Evolutionary conservation across 129 eudicot genomes (phyloP).

Genomic region (Scalesia atractyloides): DNA sequence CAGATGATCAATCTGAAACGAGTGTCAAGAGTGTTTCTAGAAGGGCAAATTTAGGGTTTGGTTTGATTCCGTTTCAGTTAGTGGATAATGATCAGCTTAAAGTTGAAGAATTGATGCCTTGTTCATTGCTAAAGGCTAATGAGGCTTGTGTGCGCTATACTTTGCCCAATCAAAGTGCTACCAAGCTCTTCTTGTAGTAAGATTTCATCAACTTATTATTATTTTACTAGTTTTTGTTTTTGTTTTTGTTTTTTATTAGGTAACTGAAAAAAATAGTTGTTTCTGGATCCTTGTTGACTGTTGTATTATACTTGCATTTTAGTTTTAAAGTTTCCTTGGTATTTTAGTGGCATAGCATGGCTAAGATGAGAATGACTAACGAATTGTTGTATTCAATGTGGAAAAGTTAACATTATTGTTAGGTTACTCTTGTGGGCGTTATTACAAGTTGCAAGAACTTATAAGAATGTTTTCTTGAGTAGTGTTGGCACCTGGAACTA

Average conservation of each 20-base stretch:
- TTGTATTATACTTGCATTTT: neutral
- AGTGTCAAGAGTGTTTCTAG: constrained; percentile 57
- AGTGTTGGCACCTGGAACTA: neutral
- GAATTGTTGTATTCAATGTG: neutral
- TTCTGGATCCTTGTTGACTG: neutral
- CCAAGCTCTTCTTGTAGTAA: constrained; percentile 56
- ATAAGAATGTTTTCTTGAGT: neutral
- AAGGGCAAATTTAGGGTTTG: constrained; percentile 59
- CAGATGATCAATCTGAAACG: constrained; percentile 46
- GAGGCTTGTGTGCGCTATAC: constrained; percentile 74
- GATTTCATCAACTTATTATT: constrained; percentile 17
- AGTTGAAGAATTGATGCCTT: constrained; percentile 26
- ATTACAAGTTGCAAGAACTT: constrained; percentile 12
- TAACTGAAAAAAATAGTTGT: neutral
- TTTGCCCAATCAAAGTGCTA: constrained; percentile 54
- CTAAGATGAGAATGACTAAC: neutral
- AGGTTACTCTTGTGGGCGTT: neutral
- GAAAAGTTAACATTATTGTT: too few species aligned
- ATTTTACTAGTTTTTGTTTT: neutral
- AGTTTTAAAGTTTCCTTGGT: neutral
- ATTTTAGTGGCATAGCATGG: neutral
- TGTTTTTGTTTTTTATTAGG: neutral
- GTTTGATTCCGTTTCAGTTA: constrained; percentile 60
- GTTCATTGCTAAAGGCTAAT: constrained; percentile 18
- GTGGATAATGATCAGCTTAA: constrained; percentile 26